A percentile compares a stretch with the other conserved stretches of the same genome.
Conservation (phyloP, 148 eudicot genomes). For the Chenopodium suecicum region DNA sequence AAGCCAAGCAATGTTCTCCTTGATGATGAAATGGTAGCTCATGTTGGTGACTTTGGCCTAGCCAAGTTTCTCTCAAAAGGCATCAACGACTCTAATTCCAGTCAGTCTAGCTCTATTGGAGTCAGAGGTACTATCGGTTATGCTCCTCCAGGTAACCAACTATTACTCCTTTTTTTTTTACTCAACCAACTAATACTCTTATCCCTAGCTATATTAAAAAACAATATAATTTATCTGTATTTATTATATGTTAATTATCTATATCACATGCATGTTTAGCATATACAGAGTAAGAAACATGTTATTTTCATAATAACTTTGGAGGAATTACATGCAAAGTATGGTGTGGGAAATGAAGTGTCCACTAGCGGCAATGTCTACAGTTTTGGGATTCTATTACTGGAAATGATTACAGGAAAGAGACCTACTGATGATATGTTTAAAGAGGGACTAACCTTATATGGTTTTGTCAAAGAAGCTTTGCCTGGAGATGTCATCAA, state of each 20-base stretch:
- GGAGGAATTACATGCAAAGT: constrained; percentile 14
- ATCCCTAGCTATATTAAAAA: no score
- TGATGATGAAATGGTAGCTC: constrained; percentile 36
- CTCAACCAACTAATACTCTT: not conserved
- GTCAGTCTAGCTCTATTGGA: constrained; percentile 18
- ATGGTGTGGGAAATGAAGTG: constrained; percentile 30
- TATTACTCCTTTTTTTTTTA: no score
- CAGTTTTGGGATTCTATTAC: constrained; percentile 26
- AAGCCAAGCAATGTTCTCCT: constrained; percentile 42
- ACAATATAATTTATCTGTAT: not conserved
- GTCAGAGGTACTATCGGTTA: constrained; percentile 9
- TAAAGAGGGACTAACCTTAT: constrained; percentile 7
- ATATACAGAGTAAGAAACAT: no score
- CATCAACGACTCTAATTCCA: not conserved
- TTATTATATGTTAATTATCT: no score
- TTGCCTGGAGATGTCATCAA: not conserved
- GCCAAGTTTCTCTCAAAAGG: constrained; percentile 27
- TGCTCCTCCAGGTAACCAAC: constrained; percentile 2
- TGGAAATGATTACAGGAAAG: constrained; percentile 27
- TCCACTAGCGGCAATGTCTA: constrained; percentile 22
- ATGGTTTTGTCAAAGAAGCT: constrained; percentile 7
- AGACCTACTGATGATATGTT: constrained; percentile 25
- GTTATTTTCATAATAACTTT: not conserved
- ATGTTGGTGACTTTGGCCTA: constrained; percentile 44
- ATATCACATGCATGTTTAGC: no score